Conservation (phyloP, 2,329 filamentous ascomycete species). For the Acrocalymma vagum region DNA sequence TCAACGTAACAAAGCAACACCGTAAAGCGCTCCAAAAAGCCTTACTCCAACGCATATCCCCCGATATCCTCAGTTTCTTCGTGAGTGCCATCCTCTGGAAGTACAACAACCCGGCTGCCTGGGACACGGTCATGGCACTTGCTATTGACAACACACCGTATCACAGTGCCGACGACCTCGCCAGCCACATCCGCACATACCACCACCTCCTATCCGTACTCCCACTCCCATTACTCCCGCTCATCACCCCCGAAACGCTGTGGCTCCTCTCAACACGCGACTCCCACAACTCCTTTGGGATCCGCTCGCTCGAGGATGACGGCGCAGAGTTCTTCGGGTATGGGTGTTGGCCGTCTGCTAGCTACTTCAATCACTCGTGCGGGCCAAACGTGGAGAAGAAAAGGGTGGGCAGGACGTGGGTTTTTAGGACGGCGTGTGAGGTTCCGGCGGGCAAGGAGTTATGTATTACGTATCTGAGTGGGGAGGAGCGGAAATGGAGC, state of each 20-base stretch:
- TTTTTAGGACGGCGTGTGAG: constrained; percentile 47
- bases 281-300: constrained; percentile 58
- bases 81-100: constrained; percentile 50
- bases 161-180: constrained; percentile 49
- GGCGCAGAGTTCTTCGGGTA: constrained; percentile 59
- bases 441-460: constrained; percentile 52
- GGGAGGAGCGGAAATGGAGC: constrained; percentile 53
- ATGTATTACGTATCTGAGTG: constrained; percentile 59
- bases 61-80: constrained; percentile 53
- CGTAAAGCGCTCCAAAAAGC: constrained; percentile 41
- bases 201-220: constrained; percentile 54
- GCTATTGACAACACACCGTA: constrained; percentile 54
- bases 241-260: constrained; percentile 44
- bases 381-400: constrained; percentile 54
- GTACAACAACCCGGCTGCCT: constrained; percentile 36
- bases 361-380: constrained; percentile 60
- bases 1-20: constrained; percentile 41
- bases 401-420: constrained; percentile 51
- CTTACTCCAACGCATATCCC: constrained; percentile 34
- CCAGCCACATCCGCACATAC: constrained; percentile 50
- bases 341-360: constrained; percentile 55
- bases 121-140: constrained; percentile 46
- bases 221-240: constrained; percentile 43
- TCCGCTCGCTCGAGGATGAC: constrained; percentile 54
- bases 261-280: constrained; percentile 48